phyloP scores from a whole-genome alignment of 2,329 filamentous ascomycete species.

The Myotisia sp. region DNA sequence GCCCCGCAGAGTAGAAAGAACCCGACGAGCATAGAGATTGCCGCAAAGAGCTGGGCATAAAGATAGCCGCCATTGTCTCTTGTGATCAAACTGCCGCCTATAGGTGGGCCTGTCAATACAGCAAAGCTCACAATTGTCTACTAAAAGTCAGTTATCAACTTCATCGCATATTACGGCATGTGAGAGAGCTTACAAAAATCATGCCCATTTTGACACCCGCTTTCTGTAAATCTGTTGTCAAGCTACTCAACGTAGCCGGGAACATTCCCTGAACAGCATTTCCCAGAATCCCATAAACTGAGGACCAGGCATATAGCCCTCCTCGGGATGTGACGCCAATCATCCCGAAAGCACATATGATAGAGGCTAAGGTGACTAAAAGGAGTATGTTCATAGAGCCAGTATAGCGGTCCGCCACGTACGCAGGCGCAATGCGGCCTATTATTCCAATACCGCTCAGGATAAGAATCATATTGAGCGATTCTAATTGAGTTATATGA shows the following conservation, averaged over 20 bases:
- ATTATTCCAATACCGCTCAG: constrained; percentile 49
- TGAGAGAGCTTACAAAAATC: too few species aligned
- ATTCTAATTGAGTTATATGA: constrained; percentile 28
- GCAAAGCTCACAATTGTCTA: constrained; percentile 40
- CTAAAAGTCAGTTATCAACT: too few species aligned
- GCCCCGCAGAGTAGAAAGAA: constrained; percentile 29
- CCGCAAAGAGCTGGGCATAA: constrained; percentile 40
- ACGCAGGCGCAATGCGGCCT: constrained; percentile 45
- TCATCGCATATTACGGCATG: too few species aligned
- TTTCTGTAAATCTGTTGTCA: constrained; percentile 40
- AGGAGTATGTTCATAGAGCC: constrained; percentile 50
- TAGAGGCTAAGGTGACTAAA: constrained; percentile 33
- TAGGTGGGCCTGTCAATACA: constrained; percentile 40
- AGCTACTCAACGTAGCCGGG: constrained; percentile 44
- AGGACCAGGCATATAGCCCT: constrained; percentile 47
- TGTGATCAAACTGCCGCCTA: constrained; percentile 39
- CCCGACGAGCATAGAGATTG: constrained; percentile 31
- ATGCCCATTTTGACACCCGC: constrained; percentile 43
- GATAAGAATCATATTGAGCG: constrained; percentile 49
- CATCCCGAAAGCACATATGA: constrained; percentile 41
- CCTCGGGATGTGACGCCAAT: constrained; percentile 38
- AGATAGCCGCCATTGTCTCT: constrained; percentile 33
- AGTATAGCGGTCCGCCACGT: constrained; percentile 42
- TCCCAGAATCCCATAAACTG: constrained; percentile 49
- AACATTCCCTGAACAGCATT: constrained; percentile 54